Evolutionary conservation across 2,329 filamentous ascomycete species (phyloP), one percentile per base, ranked within the genome.

Genomic region (Diaporthe humulicola): DNA sequence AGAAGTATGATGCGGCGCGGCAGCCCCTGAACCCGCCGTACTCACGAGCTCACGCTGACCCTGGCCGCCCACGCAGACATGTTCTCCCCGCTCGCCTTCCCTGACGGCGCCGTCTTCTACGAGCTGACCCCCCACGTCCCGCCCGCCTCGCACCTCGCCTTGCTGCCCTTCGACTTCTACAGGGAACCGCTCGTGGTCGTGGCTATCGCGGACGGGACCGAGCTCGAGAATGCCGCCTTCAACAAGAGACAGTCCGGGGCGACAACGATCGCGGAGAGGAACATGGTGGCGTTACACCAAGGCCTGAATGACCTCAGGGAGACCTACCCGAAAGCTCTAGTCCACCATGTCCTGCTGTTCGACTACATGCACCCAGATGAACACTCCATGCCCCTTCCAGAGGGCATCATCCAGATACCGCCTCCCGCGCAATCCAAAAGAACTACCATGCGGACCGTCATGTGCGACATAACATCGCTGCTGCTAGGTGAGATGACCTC

Each of bases 71-170:
- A 61, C 71, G 76, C 83, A 98, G 95, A 95, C 84, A 96, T 97
- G 92, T 98, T 98, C 85, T 98, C 95, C 74, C 96, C 96, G 54
- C 87, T 97, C 80, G 94, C 94, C 19, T 98, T 97, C 83, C 95
- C 95, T 15, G 90, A 92, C 78, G 96, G 96, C 76, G 92, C 93
- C 80, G 93, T 98, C 76, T 89, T 98, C 79, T 98, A 97, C 88
- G 94, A 98, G 82, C 90, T 98, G 76, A 92, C 94, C 74, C 95
- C 94, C 76, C 93, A 95, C 80, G 88, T 93, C 73, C 93, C 95
- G 33, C 92, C 94, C n/a, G 89, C 92, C 42, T 95, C 94, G 42
- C 95, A 98, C 81, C 87, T 95, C 57, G 90, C 94, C 28, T 86
- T 98, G 54, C 93, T 93, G 50, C 96, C 97, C 1, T 98, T 98